A percentile compares a stretch with the other conserved stretches of the same genome.
Conservation (phyloP, 257 asterid genomes). For the Solanum bulbocastanum region DNA sequence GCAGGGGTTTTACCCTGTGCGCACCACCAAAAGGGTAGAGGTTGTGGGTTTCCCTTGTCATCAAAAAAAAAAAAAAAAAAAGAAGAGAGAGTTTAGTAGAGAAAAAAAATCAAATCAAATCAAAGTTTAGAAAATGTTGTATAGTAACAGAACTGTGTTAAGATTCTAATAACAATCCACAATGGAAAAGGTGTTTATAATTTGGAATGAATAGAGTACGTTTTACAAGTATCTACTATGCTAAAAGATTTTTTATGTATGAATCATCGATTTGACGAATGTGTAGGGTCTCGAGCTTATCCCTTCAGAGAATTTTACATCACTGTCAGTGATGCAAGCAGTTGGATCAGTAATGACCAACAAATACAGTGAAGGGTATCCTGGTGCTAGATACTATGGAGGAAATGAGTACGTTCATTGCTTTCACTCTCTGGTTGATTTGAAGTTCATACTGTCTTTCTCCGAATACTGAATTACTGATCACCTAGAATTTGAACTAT, state of each 20-base stretch:
- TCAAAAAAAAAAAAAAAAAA: too few species aligned
- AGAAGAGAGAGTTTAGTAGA: background rate
- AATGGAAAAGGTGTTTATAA: background rate
- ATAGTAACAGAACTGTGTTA: background rate
- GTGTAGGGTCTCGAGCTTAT: constrained; percentile 80
- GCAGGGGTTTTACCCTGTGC: too few species aligned
- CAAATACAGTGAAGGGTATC: constrained; percentile 94
- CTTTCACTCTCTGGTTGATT: background rate
- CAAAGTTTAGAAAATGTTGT: background rate
- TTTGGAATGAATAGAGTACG: background rate
- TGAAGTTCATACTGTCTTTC: background rate
- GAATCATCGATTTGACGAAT: background rate
- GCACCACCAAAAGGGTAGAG: too few species aligned
- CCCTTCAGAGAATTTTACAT: constrained; percentile 91
- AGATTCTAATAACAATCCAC: background rate
- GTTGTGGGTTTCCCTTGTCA: too few species aligned
- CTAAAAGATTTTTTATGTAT: background rate
- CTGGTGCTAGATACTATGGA: constrained; percentile 97
- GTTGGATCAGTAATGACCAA: constrained; percentile 97
- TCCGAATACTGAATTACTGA: background rate
- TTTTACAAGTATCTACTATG: background rate
- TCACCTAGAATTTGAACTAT: background rate
- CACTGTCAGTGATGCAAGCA: constrained; percentile 93
- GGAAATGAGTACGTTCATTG: constrained; percentile 75
- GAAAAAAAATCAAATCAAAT: background rate